Conservation (phyloP, 352 stramenopile species). For the Phytophthora melonis region DNA sequence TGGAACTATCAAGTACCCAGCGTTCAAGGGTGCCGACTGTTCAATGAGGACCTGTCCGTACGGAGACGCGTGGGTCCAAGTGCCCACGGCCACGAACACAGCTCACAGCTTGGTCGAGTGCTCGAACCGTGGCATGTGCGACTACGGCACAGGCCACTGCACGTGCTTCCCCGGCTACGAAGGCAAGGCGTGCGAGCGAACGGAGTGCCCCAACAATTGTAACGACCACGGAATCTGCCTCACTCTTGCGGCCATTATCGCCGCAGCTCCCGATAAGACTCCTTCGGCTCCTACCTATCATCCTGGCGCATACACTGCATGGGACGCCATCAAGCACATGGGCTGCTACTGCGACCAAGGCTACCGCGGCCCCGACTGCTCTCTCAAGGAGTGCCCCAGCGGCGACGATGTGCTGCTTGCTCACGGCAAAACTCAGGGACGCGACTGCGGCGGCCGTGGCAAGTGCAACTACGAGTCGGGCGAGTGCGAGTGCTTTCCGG, state of each 20-base stretch:
- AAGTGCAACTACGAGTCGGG: conserved; percentile 96
- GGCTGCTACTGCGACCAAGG: conserved; percentile 96
- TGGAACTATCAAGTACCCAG: conserved; percentile 46
- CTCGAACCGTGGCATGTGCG: conserved; percentile 94
- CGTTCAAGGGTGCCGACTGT: conserved; percentile 81
- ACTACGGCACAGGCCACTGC: conserved; percentile 92
- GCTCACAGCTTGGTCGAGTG: conserved; percentile 91
- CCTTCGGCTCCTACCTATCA: too few relatives aligned
- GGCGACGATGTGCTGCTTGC: conserved; percentile 91
- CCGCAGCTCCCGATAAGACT: conserved; percentile 15
- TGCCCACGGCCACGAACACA: conserved; percentile 68
- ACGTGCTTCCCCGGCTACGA: conserved; percentile 91
- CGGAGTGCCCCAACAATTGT: conserved; percentile 96
- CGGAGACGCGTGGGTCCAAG: conserved; percentile 70
- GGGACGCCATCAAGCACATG: conserved; percentile 94
- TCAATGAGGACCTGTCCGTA: conserved; percentile 82
- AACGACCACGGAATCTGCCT: conserved; percentile 94
- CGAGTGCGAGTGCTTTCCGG: conserved; percentile 94
- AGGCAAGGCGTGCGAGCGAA: conserved; percentile 92
- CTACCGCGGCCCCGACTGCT: conserved; percentile 96
- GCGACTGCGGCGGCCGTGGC: conserved; percentile 93
- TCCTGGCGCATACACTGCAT: conserved; percentile 46
- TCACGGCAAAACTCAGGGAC: conserved; percentile 76
- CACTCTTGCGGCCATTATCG: conserved; percentile 89
- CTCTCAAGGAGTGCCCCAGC: conserved; percentile 95